phyloP scores from a whole-genome alignment of 352 stramenopile species.

The Globisporangium alternatum region DNA sequence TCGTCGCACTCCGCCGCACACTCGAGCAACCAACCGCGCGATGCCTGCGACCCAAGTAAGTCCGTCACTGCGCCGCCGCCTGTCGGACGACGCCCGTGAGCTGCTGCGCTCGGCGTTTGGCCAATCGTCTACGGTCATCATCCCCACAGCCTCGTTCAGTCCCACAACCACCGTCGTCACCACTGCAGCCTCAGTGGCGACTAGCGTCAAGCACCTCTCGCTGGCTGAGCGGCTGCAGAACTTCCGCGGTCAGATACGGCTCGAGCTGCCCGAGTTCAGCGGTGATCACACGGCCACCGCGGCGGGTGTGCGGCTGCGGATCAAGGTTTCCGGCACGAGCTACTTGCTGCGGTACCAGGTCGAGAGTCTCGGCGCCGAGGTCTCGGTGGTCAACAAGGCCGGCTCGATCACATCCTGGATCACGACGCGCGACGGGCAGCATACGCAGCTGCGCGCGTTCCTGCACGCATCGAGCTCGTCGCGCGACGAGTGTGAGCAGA shows the following conservation, averaged over 20 bases:
- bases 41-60: slow-evolving; percentile 56
- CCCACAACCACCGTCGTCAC: background rate
- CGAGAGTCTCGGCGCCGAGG: slow-evolving; percentile 34
- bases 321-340: slow-evolving; percentile 26
- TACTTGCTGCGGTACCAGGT: slow-evolving; percentile 50
- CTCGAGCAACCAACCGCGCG: background rate
- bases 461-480: slow-evolving; percentile 13
- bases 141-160: background rate
- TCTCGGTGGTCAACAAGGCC: slow-evolving; percentile 38
- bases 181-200: background rate
- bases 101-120: slow-evolving; percentile 40
- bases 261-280: slow-evolving; percentile 27
- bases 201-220: slow-evolving; percentile 22
- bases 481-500: slow-evolving; percentile 21
- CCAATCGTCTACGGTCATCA: background rate
- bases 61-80: slow-evolving; percentile 38
- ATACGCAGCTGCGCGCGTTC: slow-evolving; percentile 41
- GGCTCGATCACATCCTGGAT: slow-evolving; percentile 50
- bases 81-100: slow-evolving; percentile 62
- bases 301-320: slow-evolving; percentile 26
- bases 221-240: slow-evolving; percentile 41
- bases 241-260: slow-evolving; percentile 38
- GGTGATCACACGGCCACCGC: background rate
- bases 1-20: background rate
- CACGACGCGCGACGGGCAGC: slow-evolving; percentile 26